Evolutionary conservation across 2,329 filamentous ascomycete species (phyloP).

Genomic region (Alternaria sp.): DNA sequence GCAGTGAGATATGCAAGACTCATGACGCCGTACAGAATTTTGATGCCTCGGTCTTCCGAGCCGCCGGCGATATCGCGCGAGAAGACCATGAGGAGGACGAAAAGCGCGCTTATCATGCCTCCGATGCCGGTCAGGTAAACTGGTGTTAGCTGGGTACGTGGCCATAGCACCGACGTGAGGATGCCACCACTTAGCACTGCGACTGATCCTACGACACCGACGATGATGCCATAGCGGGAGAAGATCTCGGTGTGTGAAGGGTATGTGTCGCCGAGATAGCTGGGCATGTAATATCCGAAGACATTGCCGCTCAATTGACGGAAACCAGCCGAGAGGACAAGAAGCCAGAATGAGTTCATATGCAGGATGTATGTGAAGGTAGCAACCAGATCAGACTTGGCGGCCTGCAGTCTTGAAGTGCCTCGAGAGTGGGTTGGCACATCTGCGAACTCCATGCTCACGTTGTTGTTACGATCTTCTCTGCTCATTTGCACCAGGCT

Average conservation of each 20-base stretch:
- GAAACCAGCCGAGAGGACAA: too few relatives aligned
- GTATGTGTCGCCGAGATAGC: neutral
- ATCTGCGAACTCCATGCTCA: too few relatives aligned
- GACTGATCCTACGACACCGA: neutral
- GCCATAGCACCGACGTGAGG: neutral
- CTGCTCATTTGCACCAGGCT: neutral
- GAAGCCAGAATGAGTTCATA: too few relatives aligned
- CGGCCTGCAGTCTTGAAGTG: too few relatives aligned
- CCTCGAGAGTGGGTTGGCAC: too few relatives aligned
- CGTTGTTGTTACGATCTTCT: neutral
- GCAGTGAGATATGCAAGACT: neutral
- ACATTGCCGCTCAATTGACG: too few relatives aligned
- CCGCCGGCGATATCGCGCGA: neutral
- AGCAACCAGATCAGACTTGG: too few relatives aligned
- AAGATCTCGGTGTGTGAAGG: neutral
- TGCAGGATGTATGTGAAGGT: too few relatives aligned
- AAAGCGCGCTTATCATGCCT: neutral
- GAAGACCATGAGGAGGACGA: conserved; percentile 3
- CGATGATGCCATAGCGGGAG: neutral
- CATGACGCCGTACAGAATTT: neutral
- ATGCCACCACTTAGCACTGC: neutral
- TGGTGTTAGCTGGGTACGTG: neutral
- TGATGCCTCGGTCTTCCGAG: neutral
- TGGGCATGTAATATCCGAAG: too few relatives aligned
- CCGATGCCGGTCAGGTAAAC: neutral